A percentile compares a stretch with the other conserved stretches of the same genome.
phyloP scores from a whole-genome alignment of 2,329 filamentous ascomycete species.

The Alternaria gaisen region DNA sequence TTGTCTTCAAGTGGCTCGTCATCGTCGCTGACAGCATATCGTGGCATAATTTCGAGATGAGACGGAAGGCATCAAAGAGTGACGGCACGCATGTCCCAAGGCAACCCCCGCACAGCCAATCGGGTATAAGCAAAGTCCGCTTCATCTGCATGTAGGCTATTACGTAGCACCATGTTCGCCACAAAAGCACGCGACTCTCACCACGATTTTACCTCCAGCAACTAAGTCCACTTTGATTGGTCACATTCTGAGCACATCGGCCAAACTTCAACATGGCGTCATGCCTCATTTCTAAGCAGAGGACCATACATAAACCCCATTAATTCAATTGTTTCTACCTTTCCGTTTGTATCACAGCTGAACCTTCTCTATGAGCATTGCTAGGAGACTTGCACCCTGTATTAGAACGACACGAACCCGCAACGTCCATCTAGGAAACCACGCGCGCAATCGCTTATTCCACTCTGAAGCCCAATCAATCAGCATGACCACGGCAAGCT shows the following conservation, averaged over 20 bases:
- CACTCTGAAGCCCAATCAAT: slow-evolving; percentile 5
- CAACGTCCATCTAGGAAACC: not conserved
- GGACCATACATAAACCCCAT: slow-evolving; percentile 19
- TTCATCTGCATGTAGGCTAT: slow-evolving; percentile 3
- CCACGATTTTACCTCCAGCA: not conserved
- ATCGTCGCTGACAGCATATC: slow-evolving; percentile 34
- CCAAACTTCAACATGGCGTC: slow-evolving; percentile 29
- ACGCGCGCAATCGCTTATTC: not conserved
- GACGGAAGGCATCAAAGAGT: slow-evolving; percentile 3
- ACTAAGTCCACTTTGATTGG: slow-evolving; percentile 25
- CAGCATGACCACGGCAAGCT: slow-evolving; percentile 66
- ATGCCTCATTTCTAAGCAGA: slow-evolving; percentile 40
- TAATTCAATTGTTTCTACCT: not conserved
- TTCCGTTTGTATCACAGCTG: not conserved
- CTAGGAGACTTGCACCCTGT: not conserved
- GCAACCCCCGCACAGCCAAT: slow-evolving; percentile 14
- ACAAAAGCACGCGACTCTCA: slow-evolving; percentile 9
- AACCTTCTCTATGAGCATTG: not conserved
- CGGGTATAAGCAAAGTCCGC: slow-evolving; percentile 12
- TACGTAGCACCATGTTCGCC: slow-evolving; percentile 10
- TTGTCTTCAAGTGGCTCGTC: slow-evolving; percentile 59
- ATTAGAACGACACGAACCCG: not conserved
- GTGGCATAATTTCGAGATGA: slow-evolving; percentile 29
- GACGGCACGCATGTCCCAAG: slow-evolving; percentile 14
- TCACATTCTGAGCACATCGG: slow-evolving; percentile 18